phyloP scores from a whole-genome alignment of 345 rosid genomes.

The Noccaea bulbosa region DNA sequence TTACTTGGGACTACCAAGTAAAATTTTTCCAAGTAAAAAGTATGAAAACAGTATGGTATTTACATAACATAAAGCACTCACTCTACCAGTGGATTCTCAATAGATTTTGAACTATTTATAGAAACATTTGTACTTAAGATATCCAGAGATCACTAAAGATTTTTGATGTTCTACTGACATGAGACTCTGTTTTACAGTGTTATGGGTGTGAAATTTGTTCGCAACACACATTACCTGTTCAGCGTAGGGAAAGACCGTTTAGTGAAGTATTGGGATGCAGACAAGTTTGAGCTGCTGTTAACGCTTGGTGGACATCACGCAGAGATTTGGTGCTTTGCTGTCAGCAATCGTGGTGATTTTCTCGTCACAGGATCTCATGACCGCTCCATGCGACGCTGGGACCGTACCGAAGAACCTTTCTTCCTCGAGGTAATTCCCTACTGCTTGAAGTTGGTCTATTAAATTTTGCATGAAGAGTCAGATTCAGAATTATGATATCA shows the following conservation, averaged over 20 bases:
- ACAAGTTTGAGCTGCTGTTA: constrained; percentile 90
- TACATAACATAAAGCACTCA: neutral
- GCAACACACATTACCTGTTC: constrained; percentile 86
- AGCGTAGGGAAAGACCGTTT: constrained; percentile 92
- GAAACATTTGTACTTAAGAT: neutral
- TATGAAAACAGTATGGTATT: neutral
- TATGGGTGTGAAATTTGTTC: constrained; percentile 90
- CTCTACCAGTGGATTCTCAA: neutral
- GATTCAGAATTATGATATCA: constrained; percentile 4
- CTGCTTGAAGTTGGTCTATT: constrained; percentile 2
- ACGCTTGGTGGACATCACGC: constrained; percentile 96
- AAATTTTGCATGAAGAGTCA: constrained; percentile 1
- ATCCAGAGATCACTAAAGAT: neutral
- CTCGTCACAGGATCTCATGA: constrained; percentile 98
- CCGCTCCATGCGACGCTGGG: constrained; percentile 97
- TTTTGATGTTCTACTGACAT: constrained; percentile 41
- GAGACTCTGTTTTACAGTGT: constrained; percentile 63
- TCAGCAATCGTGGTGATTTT: constrained; percentile 88
- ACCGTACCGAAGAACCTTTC: constrained; percentile 94
- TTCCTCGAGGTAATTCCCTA: constrained; percentile 73
- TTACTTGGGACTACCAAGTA: neutral
- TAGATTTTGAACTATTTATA: neutral
- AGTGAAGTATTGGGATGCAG: constrained; percentile 98
- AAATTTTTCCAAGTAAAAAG: too few species aligned
- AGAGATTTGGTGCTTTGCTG: constrained; percentile 89